Evolutionary conservation across 495 filamentous ascomycete genomes (phyloP), one percentile per base, ranked within the genome.

Genomic region (Massariosphaeria phaeospora): DNA sequence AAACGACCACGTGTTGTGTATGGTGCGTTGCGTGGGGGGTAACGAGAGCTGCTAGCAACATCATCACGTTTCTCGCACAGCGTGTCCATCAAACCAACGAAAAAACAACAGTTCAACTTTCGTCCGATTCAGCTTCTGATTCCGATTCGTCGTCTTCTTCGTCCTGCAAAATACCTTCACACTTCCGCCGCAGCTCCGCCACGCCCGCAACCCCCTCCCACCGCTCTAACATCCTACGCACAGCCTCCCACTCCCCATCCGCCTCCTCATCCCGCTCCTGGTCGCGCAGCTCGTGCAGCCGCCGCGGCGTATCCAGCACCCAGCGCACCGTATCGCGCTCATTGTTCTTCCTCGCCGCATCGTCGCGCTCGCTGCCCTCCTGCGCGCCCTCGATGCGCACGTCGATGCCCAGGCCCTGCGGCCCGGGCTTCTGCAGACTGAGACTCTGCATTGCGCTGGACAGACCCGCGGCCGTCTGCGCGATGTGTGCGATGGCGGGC

Each of bases 401-500:
- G 18, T 15, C 33, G 9, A 58, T 36, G 29, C 49, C 48, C n/a
- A 48, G 11, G 1, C 38, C 48, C 21, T 44, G 31, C 2, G 24
- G 36, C 43, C 20, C 39, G 25, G 34, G 50, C 17, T 29, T 43
- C 34, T 39, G 7, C 1, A 45, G 40, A n/a, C n/a, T n/a, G 12
- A 48, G 24, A 67, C 46, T 73, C 68, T 56, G 75, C 73, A 39
- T 51, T 47, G 27, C 65, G 43, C 70, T 71, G 30, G 76, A 82
- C 57, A 96, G 73, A 23, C 74, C 73, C 13, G 75, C 79, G 13
- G 89, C 88, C 48, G 83, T 84, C 69, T 85, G 81, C 41, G 88
- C 91, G 49, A 96, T 88, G 66, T 87, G 85, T 0, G 76, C 78
- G 64, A 96, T 85, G 7, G 88, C 84, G 24, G 83, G 80, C 40